Evolutionary conservation across 768 basidiomycete species (phyloP).

Genomic region (Exidia glandulosa): DNA sequence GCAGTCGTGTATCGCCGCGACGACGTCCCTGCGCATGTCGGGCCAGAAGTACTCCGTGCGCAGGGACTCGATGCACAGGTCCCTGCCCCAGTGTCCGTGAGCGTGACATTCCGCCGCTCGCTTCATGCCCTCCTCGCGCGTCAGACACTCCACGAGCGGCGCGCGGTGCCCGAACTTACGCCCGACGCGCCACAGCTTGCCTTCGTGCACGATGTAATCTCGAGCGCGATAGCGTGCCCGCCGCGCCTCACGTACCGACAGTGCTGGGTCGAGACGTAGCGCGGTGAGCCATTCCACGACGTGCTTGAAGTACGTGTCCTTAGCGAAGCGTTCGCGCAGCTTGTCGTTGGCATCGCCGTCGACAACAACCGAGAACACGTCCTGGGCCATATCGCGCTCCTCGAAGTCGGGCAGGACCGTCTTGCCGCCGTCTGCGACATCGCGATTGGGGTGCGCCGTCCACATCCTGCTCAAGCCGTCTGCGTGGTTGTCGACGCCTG

Average conservation of each 20-base stretch:
- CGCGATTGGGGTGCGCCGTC: conserved; percentile 5
- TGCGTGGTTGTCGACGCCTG: conserved; percentile 13
- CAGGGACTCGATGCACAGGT: neutral
- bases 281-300: conserved; percentile 5
- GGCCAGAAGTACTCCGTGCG: conserved; percentile 1
- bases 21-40: conserved; percentile 1
- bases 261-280: neutral
- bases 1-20: neutral
- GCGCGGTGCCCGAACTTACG: neutral
- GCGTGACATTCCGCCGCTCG: neutral
- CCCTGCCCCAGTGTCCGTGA: conserved; percentile 3
- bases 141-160: neutral
- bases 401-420: conserved; percentile 20
- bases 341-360: no score
- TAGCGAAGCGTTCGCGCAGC: conserved; percentile 1
- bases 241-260: neutral
- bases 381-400: conserved; percentile 4
- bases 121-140: neutral
- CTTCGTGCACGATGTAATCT: conserved; percentile 1
- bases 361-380: conserved; percentile 4
- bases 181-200: conserved; percentile 14
- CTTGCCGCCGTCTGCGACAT: conserved; percentile 9
- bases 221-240: neutral
- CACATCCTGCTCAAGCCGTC: conserved; percentile 17
- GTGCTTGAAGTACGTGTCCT: conserved; percentile 7